A percentile compares a stretch with the other conserved stretches of the same genome.
Evolutionary conservation across 805 yeast species (phyloP).

Genomic region (Candida patagonica): DNA sequence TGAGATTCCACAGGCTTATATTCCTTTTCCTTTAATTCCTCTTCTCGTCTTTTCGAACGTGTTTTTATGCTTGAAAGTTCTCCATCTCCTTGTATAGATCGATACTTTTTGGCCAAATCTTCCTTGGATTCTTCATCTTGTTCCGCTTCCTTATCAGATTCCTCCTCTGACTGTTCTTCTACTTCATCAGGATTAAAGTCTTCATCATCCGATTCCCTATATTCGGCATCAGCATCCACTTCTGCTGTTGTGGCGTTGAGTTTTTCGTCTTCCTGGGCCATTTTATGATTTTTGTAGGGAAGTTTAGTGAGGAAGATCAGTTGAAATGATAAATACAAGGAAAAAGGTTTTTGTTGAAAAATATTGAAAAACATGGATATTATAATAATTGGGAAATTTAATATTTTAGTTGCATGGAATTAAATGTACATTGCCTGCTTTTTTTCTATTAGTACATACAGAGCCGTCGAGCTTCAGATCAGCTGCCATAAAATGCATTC

Average conservation of each 20-base stretch:
- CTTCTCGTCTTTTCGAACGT: slow-evolving; percentile 44
- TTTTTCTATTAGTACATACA: no score
- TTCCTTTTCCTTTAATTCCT: slow-evolving; percentile 26
- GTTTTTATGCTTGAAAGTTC: slow-evolving; percentile 52
- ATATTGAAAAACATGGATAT: background rate
- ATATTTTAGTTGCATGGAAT: no score
- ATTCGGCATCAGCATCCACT: slow-evolving; percentile 13
- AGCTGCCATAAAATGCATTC: no score
- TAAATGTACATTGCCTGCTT: no score
- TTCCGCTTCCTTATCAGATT: slow-evolving; percentile 29
- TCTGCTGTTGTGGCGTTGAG: slow-evolving; percentile 1
- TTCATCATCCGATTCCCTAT: slow-evolving; percentile 49
- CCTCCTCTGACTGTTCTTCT: slow-evolving; percentile 30
- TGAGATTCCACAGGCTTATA: slow-evolving; percentile 15
- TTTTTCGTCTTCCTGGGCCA: background rate
- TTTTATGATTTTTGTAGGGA: slow-evolving; percentile 51
- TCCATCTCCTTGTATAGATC: slow-evolving; percentile 49
- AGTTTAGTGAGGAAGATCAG: slow-evolving; percentile 58
- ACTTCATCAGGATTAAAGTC: slow-evolving; percentile 40
- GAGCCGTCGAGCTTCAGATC: no score
- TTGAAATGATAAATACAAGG: no score
- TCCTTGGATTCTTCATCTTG: slow-evolving; percentile 25
- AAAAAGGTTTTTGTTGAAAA: background rate
- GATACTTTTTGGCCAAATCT: slow-evolving; percentile 32
- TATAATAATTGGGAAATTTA: no score